These are phyloP conservation scores for Sisymbrium altissimum DNA, from an alignment of 345 rosid species.

Conservation along the genomic window DNA sequence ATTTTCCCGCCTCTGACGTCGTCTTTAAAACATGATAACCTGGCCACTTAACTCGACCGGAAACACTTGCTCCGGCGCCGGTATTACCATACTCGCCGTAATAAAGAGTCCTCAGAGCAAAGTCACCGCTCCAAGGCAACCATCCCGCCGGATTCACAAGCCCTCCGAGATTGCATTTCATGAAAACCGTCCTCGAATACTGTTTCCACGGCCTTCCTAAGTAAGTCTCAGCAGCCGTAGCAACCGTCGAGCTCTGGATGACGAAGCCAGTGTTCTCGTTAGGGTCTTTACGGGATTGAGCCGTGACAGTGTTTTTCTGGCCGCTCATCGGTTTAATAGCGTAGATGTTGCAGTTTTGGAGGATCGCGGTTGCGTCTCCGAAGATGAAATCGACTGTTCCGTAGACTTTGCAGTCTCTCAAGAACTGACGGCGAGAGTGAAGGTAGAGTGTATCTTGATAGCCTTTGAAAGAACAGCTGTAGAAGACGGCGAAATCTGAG, in stretches of 20 bases:
- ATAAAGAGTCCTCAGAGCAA: conserved; percentile 71
- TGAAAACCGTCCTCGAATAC: conserved; percentile 75
- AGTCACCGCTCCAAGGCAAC: conserved; percentile 71
- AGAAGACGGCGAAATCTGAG: conserved; percentile 75
- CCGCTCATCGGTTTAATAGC: conserved; percentile 46
- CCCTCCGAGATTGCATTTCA: conserved; percentile 52
- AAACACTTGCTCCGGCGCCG: conserved; percentile 56
- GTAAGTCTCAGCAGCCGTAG: conserved; percentile 49
- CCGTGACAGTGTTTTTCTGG: conserved; percentile 66
- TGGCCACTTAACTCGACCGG: conserved; percentile 69
- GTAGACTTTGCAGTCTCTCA: conserved; percentile 63
- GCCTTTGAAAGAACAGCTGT: conserved; percentile 75
- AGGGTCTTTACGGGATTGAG: conserved; percentile 64
- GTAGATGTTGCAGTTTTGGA: conserved; percentile 71
- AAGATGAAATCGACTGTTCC: conserved; percentile 84
- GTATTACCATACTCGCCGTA: conserved; percentile 78
- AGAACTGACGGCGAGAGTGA: conserved; percentile 76
- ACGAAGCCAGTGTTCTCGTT: conserved; percentile 81
- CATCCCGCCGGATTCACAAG: conserved; percentile 60
- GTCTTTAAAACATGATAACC: conserved; percentile 51
- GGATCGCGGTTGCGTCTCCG: conserved; percentile 58
- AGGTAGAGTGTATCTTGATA: conserved; percentile 92
- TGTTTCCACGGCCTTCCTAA: conserved; percentile 87
- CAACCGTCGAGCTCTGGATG: conserved; percentile 58
- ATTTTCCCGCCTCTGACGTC: conserved; percentile 51